These are phyloP conservation scores for Blastomyces silverae DNA, from an alignment of 2,329 filamentous ascomycete genomes.

Conservation along the genomic window DNA sequence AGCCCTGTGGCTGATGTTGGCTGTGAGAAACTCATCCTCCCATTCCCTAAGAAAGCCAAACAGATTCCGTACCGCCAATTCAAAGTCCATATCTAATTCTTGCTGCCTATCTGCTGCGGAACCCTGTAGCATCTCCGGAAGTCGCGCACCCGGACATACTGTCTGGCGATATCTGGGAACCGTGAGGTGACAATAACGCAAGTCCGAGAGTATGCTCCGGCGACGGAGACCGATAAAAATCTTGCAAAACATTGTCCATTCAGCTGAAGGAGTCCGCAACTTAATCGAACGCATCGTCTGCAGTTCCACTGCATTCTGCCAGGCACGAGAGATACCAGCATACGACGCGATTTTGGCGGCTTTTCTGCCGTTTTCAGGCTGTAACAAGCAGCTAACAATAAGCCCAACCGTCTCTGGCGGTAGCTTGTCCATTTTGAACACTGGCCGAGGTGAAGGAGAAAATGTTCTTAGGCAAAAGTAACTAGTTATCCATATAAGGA, in stretches of 20 bases:
- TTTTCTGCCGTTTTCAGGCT: background rate
- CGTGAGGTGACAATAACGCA: background rate
- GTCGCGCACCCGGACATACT: background rate
- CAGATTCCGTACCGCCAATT: background rate
- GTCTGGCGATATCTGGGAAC: background rate
- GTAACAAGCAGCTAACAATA: background rate
- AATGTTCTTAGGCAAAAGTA: too few relatives aligned
- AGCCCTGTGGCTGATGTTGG: background rate
- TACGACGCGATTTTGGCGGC: background rate
- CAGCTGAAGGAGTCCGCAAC: background rate
- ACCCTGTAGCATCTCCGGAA: background rate
- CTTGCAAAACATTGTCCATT: background rate
- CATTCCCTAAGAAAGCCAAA: background rate
- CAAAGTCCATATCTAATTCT: background rate
- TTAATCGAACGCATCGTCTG: background rate
- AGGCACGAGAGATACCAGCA: background rate
- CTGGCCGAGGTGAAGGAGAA: background rate
- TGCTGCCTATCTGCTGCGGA: background rate
- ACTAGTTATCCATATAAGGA: background rate
- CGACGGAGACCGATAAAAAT: background rate
- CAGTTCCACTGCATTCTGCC: conserved; percentile 5
- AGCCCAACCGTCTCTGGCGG: background rate
- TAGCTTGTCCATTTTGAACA: background rate
- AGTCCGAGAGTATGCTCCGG: background rate
- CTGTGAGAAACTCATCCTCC: background rate